Conservation (phyloP, 2,329 filamentous ascomycete genomes). For the Aspergillus caelatus region DNA sequence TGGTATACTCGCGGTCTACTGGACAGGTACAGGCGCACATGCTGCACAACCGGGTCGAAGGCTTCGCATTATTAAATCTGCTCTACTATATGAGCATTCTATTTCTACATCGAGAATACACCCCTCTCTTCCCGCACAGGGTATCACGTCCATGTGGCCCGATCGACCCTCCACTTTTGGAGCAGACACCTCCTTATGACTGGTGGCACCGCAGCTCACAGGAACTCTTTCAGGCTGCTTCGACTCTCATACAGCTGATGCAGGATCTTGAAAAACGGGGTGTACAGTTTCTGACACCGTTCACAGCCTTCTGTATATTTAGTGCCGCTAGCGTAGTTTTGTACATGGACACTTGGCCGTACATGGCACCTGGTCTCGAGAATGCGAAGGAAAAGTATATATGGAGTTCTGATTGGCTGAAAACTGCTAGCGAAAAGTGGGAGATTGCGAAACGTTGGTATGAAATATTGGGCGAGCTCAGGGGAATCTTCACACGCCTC, state of each 20-base stretch:
- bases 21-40: background rate
- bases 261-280: background rate
- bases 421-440: background rate
- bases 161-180: background rate
- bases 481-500: background rate
- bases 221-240: background rate
- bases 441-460: background rate
- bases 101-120: conserved; percentile 3
- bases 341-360: background rate
- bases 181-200: background rate
- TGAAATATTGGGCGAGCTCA: background rate
- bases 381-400: background rate
- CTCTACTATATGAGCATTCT: background rate
- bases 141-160: background rate
- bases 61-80: background rate
- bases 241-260: background rate
- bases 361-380: conserved; percentile 3
- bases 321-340: background rate
- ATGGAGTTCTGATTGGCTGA: background rate
- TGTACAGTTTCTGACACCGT: background rate
- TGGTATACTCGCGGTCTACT: background rate
- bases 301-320: background rate
- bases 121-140: background rate
- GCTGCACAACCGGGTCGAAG: background rate
- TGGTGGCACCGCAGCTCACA: conserved; percentile 5